These are phyloP conservation scores for Sclerotinia sclerotiorum DNA, from an alignment of 2,329 filamentous ascomycete species.

Conservation along the genomic window DNA sequence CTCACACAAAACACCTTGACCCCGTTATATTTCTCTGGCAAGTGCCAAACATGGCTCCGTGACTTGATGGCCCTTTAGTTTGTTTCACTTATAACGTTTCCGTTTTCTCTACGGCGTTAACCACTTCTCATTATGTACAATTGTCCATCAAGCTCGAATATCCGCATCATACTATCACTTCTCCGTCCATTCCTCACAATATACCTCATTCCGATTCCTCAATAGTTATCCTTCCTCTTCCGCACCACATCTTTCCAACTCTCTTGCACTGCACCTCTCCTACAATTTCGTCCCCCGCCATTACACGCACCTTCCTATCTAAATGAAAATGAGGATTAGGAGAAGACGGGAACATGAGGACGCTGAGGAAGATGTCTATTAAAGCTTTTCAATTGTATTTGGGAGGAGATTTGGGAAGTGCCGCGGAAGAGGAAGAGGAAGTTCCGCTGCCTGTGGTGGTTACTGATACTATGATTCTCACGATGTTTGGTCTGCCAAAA, in stretches of 20 bases:
- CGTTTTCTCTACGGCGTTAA: not conserved
- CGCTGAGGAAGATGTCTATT: not conserved
- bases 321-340: not conserved
- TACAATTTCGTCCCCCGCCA: not conserved
- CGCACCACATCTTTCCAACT: not conserved
- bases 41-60: not conserved
- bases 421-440: not conserved
- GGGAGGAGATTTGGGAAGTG: not conserved
- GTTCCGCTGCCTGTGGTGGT: not conserved
- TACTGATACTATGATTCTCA: not conserved
- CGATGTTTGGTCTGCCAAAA: not conserved
- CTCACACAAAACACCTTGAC: not conserved
- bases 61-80: not conserved
- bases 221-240: not conserved
- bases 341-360: not conserved
- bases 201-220: not conserved
- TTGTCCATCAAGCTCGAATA: not conserved
- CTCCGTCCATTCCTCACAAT: not conserved
- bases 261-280: not conserved
- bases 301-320: not conserved
- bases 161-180: not conserved
- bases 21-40: not conserved
- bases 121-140: constrained; percentile 4
- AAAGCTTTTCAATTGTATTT: not conserved
- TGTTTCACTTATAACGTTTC: not conserved